Conservation (phyloP, 176 grass and related monocot species). For the Triticum timopheevii region DNA sequence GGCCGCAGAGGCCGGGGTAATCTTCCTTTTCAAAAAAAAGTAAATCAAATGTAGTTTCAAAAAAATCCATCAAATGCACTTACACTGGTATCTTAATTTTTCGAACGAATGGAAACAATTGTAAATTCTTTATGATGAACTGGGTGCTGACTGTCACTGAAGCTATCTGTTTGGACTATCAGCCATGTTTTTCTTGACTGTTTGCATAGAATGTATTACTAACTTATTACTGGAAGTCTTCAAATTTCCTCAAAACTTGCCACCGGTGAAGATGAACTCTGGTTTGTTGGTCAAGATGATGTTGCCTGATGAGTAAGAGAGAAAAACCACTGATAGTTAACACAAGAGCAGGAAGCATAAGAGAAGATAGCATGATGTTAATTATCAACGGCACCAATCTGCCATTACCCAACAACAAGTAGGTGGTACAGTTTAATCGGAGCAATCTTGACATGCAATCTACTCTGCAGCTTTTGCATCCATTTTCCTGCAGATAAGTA, state of each 20-base stretch:
- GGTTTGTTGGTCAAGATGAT: not conserved
- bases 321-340: not conserved
- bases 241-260: conserved; percentile 5
- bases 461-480: conserved; percentile 23
- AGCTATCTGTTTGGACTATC: not conserved
- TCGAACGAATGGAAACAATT: not conserved
- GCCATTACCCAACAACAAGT: not conserved
- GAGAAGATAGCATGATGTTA: not conserved
- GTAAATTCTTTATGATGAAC: not conserved
- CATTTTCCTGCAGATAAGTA: conserved; percentile 29
- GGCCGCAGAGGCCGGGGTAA: too few species aligned
- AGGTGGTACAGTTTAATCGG: conserved; percentile 4
- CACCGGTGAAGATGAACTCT: conserved; percentile 15
- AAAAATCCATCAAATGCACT: not conserved
- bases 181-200: not conserved
- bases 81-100: not conserved
- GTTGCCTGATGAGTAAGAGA: conserved; percentile 8
- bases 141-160: not conserved
- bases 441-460: not conserved
- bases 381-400: not conserved
- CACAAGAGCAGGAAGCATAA: not conserved
- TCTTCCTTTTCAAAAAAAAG: too few species aligned
- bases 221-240: conserved; percentile 6
- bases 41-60: too few species aligned
- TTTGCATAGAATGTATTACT: conserved; percentile 1